Base-by-base conservation (phyloP, 345 rosid species). In the Boechera retrofracta region DNA sequence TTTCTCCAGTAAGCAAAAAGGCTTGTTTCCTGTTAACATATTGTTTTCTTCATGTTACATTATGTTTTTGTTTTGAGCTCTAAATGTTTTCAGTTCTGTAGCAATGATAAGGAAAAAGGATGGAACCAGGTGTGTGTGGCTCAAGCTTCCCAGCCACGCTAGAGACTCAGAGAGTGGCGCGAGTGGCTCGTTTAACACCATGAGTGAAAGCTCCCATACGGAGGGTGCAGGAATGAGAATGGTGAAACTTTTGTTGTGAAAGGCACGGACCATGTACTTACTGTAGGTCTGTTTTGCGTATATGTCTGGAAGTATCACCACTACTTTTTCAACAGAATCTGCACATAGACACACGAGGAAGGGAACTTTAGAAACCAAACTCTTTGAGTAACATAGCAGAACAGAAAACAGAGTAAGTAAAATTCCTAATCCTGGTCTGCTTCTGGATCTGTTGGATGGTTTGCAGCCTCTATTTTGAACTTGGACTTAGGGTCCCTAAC, bases 1-100 rank as follows among this genome's bases (percentile, higher is more conserved):
- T 33, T 32, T 65, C 69, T 47, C 69, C 69, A n/a, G 41, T 29
- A 64, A 64, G 69, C 53, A 44, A 42, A 8, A 62, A 7, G 13
- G 36, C 13, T 15, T 24, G 18, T 62, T 24, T 62, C 18, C 10
- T 41, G 21, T 13, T 57, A 57, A 32, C 10, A 32, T 31, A 28
- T 7, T 60, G 41, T 10, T 10, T 21, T 39, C 66, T 39, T 62
- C 33, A 41, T 26, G 35, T 42, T 42, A 62, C 67, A 41, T 6
- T 62, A 39, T 39, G 11, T 65, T 48, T 42, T 41, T 42, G 68
- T 28, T 24, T 41, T 42, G 53, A 65, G 41, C 15, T 45, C 15
- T 45, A 21, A n/a, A 62, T 41, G 10, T 41, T 62, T 62, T 41
- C 51, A 62, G n/a, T 62, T 39, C 11, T 18, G 3, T 39, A 21